These are phyloP conservation scores for Pseudonectria buxi DNA, from an alignment of 2,329 filamentous ascomycete genomes.

Conservation along the genomic window DNA sequence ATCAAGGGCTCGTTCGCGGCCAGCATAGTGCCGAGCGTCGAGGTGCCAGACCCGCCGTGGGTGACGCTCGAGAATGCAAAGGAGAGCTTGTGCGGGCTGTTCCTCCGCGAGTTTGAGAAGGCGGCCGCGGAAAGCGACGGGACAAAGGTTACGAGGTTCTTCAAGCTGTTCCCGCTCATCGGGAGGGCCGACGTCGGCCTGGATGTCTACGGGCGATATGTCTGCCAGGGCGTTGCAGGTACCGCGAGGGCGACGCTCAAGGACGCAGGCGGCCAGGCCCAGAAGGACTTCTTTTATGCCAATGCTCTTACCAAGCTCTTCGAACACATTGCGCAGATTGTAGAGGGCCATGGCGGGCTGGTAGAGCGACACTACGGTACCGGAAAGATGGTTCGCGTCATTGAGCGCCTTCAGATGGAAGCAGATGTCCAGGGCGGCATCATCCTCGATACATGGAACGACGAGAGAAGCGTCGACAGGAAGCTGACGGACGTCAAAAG, in stretches of 20 bases:
- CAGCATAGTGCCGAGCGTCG: constrained; percentile 87
- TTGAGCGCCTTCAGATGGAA: constrained; percentile 87
- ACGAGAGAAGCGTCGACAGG: constrained; percentile 77
- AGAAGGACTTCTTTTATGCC: constrained; percentile 83
- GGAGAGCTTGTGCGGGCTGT: constrained; percentile 83
- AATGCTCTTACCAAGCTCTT: constrained; percentile 87
- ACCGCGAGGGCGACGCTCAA: constrained; percentile 76
- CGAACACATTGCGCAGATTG: constrained; percentile 94
- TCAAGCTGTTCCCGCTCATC: constrained; percentile 95
- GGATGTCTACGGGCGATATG: constrained; percentile 92
- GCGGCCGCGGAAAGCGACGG: constrained; percentile 83
- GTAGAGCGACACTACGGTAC: constrained; percentile 91
- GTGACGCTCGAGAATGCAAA: constrained; percentile 81
- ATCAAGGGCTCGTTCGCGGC: constrained; percentile 80
- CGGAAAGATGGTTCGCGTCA: constrained; percentile 90
- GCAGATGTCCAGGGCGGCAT: constrained; percentile 95
- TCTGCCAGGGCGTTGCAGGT: constrained; percentile 87
- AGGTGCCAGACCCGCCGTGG: constrained; percentile 86
- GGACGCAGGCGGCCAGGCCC: constrained; percentile 42
- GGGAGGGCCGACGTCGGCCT: constrained; percentile 81
- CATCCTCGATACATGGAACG: constrained; percentile 89
- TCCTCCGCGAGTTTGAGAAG: constrained; percentile 90
- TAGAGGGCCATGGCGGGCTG: constrained; percentile 82
- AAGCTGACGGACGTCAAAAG: constrained; percentile 93
- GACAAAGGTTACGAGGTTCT: constrained; percentile 86